Base-by-base conservation (phyloP, 2,329 filamentous ascomycete species). In the Xylogone sp. region DNA sequence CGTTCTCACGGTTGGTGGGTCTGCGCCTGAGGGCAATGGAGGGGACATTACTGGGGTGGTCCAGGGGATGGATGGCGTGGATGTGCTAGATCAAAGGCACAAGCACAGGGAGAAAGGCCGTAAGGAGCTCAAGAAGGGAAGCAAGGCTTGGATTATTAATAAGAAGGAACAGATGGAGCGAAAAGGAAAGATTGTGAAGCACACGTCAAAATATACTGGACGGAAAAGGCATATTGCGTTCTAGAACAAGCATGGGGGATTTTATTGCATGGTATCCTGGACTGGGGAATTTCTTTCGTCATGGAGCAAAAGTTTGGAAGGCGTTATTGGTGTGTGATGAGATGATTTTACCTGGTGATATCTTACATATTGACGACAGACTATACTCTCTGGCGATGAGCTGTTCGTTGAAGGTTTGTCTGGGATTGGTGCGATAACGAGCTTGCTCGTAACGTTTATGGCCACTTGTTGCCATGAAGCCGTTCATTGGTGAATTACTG, bases 131-230 rank as follows among this genome's bases (percentile, higher is more conserved):
- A 86, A 87, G 68, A 97, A 97, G 76, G 92, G 88, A 13, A 88
- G 84, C 66, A 93, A 90, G 71, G 82, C 78, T 2, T 94, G 88
- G 88, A 94, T 94, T 55, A 67, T 90, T 67, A 83, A 83, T 70
- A 94, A 93, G 69, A 95, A 94, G 75, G 87, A 90, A 59, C 90
- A 96, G 74, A 94, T 96, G 88, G 88, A 95, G 71, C 79, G 83
- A 56, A 96, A 97, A 71, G 94, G 94, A 44, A 97, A 94, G 75
- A 81, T 97, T 22, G 93, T 97, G 61, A 97, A 97, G 76, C 75
- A 84, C 1, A 90, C 81, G 51, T 96, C 89, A 48, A 97, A 95
- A 71, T 99, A 96, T 69, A 97, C 93, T 0, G 94, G 93, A 24
- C 79, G 94, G 62, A 96, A 91, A 75, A 82, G 94, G 69, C 82